Evolutionary conservation across 2,329 filamentous ascomycete species (phyloP).

Genomic region (Neospermospora avenae): DNA sequence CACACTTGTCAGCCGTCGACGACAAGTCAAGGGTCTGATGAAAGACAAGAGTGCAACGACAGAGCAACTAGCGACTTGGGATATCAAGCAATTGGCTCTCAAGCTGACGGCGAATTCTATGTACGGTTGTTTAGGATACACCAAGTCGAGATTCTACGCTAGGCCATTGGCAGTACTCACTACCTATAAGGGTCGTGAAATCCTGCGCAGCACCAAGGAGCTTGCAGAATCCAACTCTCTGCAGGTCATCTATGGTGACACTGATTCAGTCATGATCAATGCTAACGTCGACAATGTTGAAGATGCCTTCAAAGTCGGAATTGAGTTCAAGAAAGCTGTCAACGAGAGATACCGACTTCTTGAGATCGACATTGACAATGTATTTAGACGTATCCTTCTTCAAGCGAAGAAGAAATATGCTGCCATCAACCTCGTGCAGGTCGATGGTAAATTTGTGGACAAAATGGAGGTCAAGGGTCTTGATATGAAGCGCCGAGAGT

Average conservation of each 20-base stretch:
- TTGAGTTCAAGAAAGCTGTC: slow-evolving; percentile 92
- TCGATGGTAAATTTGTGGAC: slow-evolving; percentile 85
- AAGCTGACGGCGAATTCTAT: slow-evolving; percentile 99
- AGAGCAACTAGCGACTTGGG: slow-evolving; percentile 90
- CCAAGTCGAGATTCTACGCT: slow-evolving; percentile 95
- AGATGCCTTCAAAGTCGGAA: slow-evolving; percentile 85
- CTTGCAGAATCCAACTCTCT: slow-evolving; percentile 87
- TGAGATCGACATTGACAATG: slow-evolving; percentile 97
- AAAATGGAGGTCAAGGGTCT: slow-evolving; percentile 98
- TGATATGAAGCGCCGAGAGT: slow-evolving; percentile 96
- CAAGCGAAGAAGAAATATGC: slow-evolving; percentile 99
- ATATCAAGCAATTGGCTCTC: slow-evolving; percentile 94
- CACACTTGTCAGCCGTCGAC: slow-evolving; percentile 82
- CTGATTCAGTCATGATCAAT: slow-evolving; percentile 99
- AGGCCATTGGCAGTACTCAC: slow-evolving; percentile 92
- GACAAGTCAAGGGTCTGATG: slow-evolving; percentile 95
- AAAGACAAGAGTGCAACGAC: slow-evolving; percentile 84
- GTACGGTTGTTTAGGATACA: slow-evolving; percentile 98
- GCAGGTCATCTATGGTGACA: slow-evolving; percentile 97
- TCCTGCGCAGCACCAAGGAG: slow-evolving; percentile 92
- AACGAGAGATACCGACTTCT: slow-evolving; percentile 90
- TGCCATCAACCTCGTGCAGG: slow-evolving; percentile 87
- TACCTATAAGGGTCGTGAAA: slow-evolving; percentile 96
- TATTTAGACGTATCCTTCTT: slow-evolving; percentile 88
- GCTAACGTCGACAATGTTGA: slow-evolving; percentile 93